phyloP scores from a whole-genome alignment of 2,329 filamentous ascomycete species.

The Colletotrichum falcatum region DNA sequence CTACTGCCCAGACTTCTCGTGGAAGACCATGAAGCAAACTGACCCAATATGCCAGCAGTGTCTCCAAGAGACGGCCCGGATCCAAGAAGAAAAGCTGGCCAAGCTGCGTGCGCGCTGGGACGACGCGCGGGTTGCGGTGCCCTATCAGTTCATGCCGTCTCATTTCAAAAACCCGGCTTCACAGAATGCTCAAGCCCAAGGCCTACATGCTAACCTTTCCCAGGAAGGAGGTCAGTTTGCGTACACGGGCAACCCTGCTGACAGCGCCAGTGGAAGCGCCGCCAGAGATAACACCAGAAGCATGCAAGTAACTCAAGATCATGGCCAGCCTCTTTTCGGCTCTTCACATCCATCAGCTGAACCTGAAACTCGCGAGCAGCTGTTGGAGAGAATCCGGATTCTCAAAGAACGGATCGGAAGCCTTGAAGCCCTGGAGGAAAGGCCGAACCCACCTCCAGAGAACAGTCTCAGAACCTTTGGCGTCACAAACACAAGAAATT shows the following conservation, averaged over 20 bases:
- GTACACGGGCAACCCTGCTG: neutral
- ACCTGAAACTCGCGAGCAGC: neutral
- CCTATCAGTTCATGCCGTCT: slow-evolving; percentile 7
- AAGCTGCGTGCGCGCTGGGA: neutral
- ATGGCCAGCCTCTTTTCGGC: neutral
- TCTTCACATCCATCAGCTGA: neutral
- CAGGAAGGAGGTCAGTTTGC: too few relatives aligned
- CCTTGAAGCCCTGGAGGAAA: slow-evolving; percentile 1
- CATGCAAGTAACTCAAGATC: too few relatives aligned
- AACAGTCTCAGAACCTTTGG: neutral
- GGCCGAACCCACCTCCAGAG: neutral
- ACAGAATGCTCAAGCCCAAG: too few relatives aligned
- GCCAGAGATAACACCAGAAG: neutral
- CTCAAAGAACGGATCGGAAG: slow-evolving; percentile 4
- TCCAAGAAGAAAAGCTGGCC: neutral
- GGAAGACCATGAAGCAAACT: neutral
- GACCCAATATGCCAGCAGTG: neutral
- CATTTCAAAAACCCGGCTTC: neutral
- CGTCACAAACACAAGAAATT: neutral
- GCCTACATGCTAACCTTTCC: neutral
- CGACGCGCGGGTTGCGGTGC: slow-evolving; percentile 17
- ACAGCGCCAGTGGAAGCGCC: neutral
- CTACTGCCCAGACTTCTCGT: slow-evolving; percentile 13
- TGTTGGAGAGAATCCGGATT: neutral
- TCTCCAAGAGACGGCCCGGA: neutral